Conservation (phyloP, 177 flowering plant genomes). For the Vitis hybrid region DNA sequence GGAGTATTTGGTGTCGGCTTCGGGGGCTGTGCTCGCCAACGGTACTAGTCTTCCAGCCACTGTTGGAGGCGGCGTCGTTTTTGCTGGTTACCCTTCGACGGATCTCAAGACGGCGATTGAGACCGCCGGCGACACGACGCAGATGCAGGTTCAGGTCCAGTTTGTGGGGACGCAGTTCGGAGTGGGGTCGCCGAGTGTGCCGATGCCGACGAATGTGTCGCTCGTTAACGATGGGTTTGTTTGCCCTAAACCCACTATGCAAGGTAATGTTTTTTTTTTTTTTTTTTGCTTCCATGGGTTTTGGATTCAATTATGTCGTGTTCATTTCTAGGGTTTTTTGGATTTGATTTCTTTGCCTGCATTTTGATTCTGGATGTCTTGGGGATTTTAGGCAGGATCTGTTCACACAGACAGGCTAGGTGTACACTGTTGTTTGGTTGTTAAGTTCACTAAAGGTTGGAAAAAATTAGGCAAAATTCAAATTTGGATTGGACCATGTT, state of each 20-base stretch:
- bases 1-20: constrained; percentile 49
- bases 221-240: constrained; percentile 55
- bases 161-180: constrained; percentile 65
- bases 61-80: constrained; percentile 51
- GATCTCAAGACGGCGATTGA: constrained; percentile 55
- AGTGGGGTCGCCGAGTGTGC: constrained; percentile 34
- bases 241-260: constrained; percentile 34
- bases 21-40: constrained; percentile 47
- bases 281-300: neutral
- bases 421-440: too few relatives aligned
- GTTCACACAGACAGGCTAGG: too few relatives aligned
- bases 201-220: constrained; percentile 43
- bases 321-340: neutral
- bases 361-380: too few relatives aligned
- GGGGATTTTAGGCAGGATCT: too few relatives aligned
- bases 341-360: neutral
- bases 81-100: constrained; percentile 50
- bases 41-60: constrained; percentile 41
- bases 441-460: too few relatives aligned
- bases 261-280: constrained; percentile 27
- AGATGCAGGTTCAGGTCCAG: constrained; percentile 44
- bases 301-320: neutral
- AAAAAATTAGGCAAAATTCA: too few relatives aligned
- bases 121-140: constrained; percentile 59
- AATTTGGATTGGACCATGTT: too few relatives aligned